Evolutionary conservation across 2,329 filamentous ascomycete species (phyloP).

Genomic region (Penicillium sp.): DNA sequence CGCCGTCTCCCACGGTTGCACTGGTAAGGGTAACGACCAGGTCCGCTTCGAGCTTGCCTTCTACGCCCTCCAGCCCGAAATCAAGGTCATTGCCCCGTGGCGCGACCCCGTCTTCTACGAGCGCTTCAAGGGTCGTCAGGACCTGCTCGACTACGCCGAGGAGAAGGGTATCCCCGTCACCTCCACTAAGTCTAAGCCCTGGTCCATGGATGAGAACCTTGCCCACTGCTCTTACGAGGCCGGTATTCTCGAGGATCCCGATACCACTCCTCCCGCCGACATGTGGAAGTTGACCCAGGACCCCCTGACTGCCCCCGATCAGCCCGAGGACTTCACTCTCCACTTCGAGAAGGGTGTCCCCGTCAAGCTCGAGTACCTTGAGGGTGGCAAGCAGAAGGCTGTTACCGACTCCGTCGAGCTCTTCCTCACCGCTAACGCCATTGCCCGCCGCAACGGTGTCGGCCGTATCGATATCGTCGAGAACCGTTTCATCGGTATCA

Average conservation of each 20-base stretch:
- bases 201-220: conserved; percentile 53
- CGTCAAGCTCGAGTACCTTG: conserved; percentile 59
- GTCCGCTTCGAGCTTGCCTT: conserved; percentile 51
- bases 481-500: conserved; percentile 76
- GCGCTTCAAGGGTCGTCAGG: conserved; percentile 48
- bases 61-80: conserved; percentile 47
- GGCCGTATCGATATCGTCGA: conserved; percentile 82
- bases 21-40: conserved; percentile 50
- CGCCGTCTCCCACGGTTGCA: conserved; percentile 45
- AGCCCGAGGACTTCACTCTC: conserved; percentile 68
- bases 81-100: conserved; percentile 51
- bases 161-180: conserved; percentile 47
- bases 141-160: conserved; percentile 49
- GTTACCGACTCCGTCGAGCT: conserved; percentile 68
- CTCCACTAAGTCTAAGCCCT: conserved; percentile 48
- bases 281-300: conserved; percentile 72
- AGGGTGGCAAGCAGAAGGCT: conserved; percentile 50
- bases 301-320: conserved; percentile 66
- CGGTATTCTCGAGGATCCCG: conserved; percentile 57
- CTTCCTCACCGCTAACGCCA: conserved; percentile 68
- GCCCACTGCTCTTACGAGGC: conserved; percentile 73
- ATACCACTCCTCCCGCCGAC: conserved; percentile 65
- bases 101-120: conserved; percentile 48
- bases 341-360: conserved; percentile 74
- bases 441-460: conserved; percentile 69